These are phyloP conservation scores for Nitzschia palea DNA, from an alignment of 108 stramenopile genomes.

Conservation along the genomic window DNA sequence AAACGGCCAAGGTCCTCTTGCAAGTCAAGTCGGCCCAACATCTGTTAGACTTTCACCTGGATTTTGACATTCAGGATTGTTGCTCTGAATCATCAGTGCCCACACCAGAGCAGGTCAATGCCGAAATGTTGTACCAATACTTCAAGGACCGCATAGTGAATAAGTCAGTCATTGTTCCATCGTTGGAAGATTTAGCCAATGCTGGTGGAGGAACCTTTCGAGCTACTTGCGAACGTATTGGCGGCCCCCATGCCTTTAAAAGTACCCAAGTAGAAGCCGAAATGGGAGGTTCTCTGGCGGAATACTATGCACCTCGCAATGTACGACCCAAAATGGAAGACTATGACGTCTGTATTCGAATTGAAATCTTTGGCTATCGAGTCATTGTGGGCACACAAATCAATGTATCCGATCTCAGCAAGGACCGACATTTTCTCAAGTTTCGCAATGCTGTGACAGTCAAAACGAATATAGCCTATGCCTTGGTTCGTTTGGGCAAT, in stretches of 20 bases:
- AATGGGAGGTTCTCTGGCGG: conserved; percentile 66
- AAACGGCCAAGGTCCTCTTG: conserved; percentile 23
- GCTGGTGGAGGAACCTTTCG: conserved; percentile 46
- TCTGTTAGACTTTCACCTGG: conserved; percentile 56
- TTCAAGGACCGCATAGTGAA: conserved; percentile 36
- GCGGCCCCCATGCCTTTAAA: conserved; percentile 61
- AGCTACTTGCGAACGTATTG: conserved; percentile 61
- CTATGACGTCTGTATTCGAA: conserved; percentile 60
- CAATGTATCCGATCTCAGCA: conserved; percentile 64
- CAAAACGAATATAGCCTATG: conserved; percentile 74
- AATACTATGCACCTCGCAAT: conserved; percentile 35
- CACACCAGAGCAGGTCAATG: conserved; percentile 21
- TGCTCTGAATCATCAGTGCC: neutral
- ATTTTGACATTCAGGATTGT: conserved; percentile 52
- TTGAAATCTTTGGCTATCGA: conserved; percentile 52
- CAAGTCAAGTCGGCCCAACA: conserved; percentile 55
- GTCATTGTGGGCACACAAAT: conserved; percentile 64
- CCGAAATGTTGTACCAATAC: conserved; percentile 58
- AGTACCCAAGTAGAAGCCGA: conserved; percentile 58
- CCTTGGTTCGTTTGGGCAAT: conserved; percentile 59
- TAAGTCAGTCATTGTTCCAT: conserved; percentile 8
- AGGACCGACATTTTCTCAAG: conserved; percentile 58
- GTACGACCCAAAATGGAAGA: conserved; percentile 63
- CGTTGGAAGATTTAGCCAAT: conserved; percentile 6
- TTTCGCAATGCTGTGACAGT: conserved; percentile 72